A percentile compares a stretch with the other conserved stretches of the same genome.
phyloP scores from a whole-genome alignment of 2,329 filamentous ascomycete species.

The Fusarium sp. region DNA sequence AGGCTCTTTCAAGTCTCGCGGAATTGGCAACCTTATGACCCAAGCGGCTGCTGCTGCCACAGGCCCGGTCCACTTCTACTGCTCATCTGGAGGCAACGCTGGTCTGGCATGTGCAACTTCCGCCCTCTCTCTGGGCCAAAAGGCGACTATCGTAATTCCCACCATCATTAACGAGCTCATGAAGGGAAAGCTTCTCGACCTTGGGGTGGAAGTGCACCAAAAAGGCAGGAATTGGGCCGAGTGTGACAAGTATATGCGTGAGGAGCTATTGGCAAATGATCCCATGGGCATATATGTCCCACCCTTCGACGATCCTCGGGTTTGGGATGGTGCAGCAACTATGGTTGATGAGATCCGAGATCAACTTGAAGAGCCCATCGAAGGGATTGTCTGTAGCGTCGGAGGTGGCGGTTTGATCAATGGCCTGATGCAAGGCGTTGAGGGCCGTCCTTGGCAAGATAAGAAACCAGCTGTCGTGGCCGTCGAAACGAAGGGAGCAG shows the following conservation, averaged over 20 bases:
- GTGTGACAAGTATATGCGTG: constrained; percentile 72
- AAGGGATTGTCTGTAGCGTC: constrained; percentile 78
- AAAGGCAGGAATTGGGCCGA: constrained; percentile 73
- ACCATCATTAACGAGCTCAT: constrained; percentile 71
- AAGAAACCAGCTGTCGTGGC: constrained; percentile 66
- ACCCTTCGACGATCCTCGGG: constrained; percentile 72
- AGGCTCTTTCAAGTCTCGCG: constrained; percentile 85
- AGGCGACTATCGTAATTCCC: constrained; percentile 80
- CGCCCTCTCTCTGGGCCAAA: constrained; percentile 67
- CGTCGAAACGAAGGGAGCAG: constrained; percentile 78
- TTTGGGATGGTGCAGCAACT: constrained; percentile 72
- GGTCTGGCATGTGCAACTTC: constrained; percentile 83
- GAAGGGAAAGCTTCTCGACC: constrained; percentile 72
- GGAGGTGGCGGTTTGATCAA: constrained; percentile 84
- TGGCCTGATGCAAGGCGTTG: constrained; percentile 76
- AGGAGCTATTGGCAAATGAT: constrained; percentile 63
- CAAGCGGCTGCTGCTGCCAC: constrained; percentile 46
- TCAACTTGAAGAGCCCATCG: constrained; percentile 58
- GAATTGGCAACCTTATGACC: constrained; percentile 75
- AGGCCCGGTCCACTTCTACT: constrained; percentile 73
- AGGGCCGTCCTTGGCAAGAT: constrained; percentile 50
- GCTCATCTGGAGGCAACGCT: constrained; percentile 82
- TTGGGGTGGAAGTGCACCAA: constrained; percentile 75
- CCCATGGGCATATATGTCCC: constrained; percentile 68
- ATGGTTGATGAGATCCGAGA: constrained; percentile 61